Evolutionary conservation across 371 early-diverging fungal genomes (phyloP).

Genomic region (Enteropsectra breve): DNA sequence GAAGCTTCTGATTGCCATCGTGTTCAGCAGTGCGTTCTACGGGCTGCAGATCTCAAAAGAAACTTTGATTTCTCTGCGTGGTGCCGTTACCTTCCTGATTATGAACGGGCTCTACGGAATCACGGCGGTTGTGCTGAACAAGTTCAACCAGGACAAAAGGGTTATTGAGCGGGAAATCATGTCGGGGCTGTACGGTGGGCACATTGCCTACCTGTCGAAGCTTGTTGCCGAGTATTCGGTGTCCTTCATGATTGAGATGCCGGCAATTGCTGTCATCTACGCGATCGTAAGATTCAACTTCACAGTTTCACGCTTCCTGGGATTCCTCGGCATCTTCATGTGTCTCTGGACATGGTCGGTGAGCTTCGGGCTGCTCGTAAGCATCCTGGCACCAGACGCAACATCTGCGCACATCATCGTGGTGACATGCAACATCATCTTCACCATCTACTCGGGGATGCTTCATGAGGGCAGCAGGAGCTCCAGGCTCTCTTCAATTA

Average conservation of each 20-base stretch:
- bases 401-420: slow-evolving; percentile 61
- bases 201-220: slow-evolving; percentile 61
- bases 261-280: slow-evolving; percentile 55
- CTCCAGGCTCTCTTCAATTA: slow-evolving; percentile 61
- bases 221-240: slow-evolving; percentile 55
- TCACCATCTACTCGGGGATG: slow-evolving; percentile 62
- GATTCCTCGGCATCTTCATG: slow-evolving; percentile 52
- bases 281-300: slow-evolving; percentile 59
- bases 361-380: slow-evolving; percentile 59
- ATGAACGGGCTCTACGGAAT: slow-evolving; percentile 62
- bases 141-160: slow-evolving; percentile 57
- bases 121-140: slow-evolving; percentile 59
- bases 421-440: slow-evolving; percentile 58
- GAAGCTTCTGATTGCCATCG: slow-evolving; percentile 38
- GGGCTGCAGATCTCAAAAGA: slow-evolving; percentile 43
- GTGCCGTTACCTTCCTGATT: slow-evolving; percentile 61
- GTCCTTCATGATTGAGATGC: slow-evolving; percentile 36
- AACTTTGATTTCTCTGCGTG: slow-evolving; percentile 60
- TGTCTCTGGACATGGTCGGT: slow-evolving; percentile 50
- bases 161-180: slow-evolving; percentile 63
- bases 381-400: slow-evolving; percentile 56
- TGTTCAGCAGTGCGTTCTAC: slow-evolving; percentile 33
- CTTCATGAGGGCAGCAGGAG: slow-evolving; percentile 59
- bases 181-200: slow-evolving; percentile 60
- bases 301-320: slow-evolving; percentile 48